phyloP scores from a whole-genome alignment of 106 monocot genomes.

The Alisma plantagoaquatica region DNA sequence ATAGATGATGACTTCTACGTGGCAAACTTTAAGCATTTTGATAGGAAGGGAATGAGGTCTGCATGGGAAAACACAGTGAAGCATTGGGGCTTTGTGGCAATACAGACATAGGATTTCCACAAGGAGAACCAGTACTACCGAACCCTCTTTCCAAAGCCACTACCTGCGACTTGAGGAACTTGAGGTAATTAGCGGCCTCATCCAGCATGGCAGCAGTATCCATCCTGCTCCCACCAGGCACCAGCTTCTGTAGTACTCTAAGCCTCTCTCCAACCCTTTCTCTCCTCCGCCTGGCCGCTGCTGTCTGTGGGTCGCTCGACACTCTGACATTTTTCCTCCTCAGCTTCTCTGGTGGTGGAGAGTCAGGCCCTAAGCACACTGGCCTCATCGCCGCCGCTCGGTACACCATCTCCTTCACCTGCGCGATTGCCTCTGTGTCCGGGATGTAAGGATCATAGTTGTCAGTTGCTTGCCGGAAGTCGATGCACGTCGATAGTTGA shows the following conservation, averaged over 20 bases:
- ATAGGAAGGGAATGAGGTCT: too few relatives aligned
- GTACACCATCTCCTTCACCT: slow-evolving; percentile 16
- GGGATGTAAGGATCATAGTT: slow-evolving; percentile 5
- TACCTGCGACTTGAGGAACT: too few relatives aligned
- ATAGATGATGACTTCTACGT: too few relatives aligned
- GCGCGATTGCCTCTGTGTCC: slow-evolving; percentile 9
- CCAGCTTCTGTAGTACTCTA: slow-evolving; percentile 5
- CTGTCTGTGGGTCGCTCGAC: slow-evolving; percentile 10
- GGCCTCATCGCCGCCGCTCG: slow-evolving; percentile 14
- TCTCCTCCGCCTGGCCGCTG: slow-evolving; percentile 6
- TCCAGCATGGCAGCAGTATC: slow-evolving; percentile 13
- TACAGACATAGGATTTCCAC: too few relatives aligned
- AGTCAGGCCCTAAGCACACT: background rate
- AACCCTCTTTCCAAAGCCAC: too few relatives aligned
- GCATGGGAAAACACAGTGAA: too few relatives aligned
- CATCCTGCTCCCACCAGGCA: too few relatives aligned
- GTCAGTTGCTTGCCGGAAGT: slow-evolving; percentile 2
- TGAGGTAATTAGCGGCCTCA: slow-evolving; percentile 15
- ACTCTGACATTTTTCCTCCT: slow-evolving; percentile 11
- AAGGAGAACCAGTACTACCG: too few relatives aligned
- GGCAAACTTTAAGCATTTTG: too few relatives aligned
- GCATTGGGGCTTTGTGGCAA: too few relatives aligned
- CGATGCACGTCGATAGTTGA: too few relatives aligned
- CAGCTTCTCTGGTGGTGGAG: slow-evolving; percentile 5
- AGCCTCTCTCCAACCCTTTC: slow-evolving; percentile 13